Base-by-base conservation (phyloP, 2,329 filamentous ascomycete species). In the Neurospora crassa region DNA sequence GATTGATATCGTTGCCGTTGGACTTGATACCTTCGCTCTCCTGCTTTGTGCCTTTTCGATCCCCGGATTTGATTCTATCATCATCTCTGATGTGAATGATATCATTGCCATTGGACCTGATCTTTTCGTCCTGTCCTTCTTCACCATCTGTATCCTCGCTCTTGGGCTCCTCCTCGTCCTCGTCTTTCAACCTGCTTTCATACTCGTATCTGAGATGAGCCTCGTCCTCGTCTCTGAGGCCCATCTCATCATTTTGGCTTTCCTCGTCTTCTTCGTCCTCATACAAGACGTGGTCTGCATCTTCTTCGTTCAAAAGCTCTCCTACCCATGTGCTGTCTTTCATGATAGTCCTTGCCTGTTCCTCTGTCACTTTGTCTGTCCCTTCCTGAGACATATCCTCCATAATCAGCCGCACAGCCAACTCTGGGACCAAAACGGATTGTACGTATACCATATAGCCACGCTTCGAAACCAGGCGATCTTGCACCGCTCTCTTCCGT, bases 381-480 rank as follows among this genome's bases (percentile, higher is more conserved):
- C 10, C 11, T 29, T 53, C 20, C 18, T 11, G 18, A 7, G 74
- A 71, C 84, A 89, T 85, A 73, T 89, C 87, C 75, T 89, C 85
- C 80, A 83, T 85, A 73, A 89, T 87, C 69, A 89, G 79, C 72
- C 80, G 81, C 43, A 86, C 82, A 34, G 85, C 83, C 74, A 89
- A 78, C 78, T 97, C 94, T 0, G 92, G 92, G 34, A 96, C 92
- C 73, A 97, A 81, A 1, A 95, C 92, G 0, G 85, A 84, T 79
- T 94, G 91, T 2, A 94, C 88, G 76, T 91, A 95, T 34, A 85
- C 86, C 5, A 88, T 88, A 43, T 90, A 86, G 1, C 91, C 91
- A 41, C 90, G 84, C 1, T 87, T 87, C 16, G 90, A 87, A 72
- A 94, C 87, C 20, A 93, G 83, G 18, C 84, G 82, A 77, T 95